Conservation (phyloP, 129 eudicot species). For the Centrapalus pauciflorus region DNA sequence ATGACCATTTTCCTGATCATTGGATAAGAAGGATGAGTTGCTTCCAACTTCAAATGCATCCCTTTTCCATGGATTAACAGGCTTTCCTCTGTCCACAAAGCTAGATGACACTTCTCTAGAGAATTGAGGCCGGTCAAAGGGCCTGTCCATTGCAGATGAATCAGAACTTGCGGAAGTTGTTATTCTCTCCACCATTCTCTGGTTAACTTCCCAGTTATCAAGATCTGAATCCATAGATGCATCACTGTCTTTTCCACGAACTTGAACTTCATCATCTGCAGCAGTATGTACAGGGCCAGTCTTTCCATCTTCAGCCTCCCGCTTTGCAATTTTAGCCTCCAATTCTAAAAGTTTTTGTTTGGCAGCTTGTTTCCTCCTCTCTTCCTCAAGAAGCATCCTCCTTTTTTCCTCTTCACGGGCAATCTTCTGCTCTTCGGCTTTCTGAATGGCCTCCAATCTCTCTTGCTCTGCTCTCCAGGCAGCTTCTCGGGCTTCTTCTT, state of each 20-base stretch:
- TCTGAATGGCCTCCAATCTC: slow-evolving; percentile 55
- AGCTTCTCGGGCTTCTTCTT: slow-evolving; percentile 91
- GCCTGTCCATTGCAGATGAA: slow-evolving; percentile 46
- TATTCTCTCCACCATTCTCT: slow-evolving; percentile 83
- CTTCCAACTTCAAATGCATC: slow-evolving; percentile 62
- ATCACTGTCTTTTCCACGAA: slow-evolving; percentile 43
- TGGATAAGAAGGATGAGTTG: slow-evolving; percentile 38
- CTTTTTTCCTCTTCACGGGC: slow-evolving; percentile 88
- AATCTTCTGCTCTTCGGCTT: slow-evolving; percentile 70
- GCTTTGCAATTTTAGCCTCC: slow-evolving; percentile 81
- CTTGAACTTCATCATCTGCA: slow-evolving; percentile 46
- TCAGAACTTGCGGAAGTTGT: slow-evolving; percentile 73
- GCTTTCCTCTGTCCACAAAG: slow-evolving; percentile 50
- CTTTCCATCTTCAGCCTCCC: slow-evolving; percentile 51
- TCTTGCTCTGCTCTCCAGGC: slow-evolving; percentile 94
- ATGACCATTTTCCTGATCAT: slow-evolving; percentile 59
- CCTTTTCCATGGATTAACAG: slow-evolving; percentile 73
- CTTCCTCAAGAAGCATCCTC: slow-evolving; percentile 64
- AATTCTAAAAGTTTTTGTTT: slow-evolving; percentile 86
- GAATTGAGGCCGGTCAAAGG: slow-evolving; percentile 42
- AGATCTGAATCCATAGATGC: slow-evolving; percentile 37
- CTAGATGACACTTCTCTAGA: slow-evolving; percentile 49
- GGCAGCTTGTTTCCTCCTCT: slow-evolving; percentile 92
- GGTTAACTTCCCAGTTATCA: slow-evolving; percentile 84
- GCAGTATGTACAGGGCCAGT: slow-evolving; percentile 22